Conservation (phyloP, 163 green algal genomes). For the Picocystis sp. region DNA sequence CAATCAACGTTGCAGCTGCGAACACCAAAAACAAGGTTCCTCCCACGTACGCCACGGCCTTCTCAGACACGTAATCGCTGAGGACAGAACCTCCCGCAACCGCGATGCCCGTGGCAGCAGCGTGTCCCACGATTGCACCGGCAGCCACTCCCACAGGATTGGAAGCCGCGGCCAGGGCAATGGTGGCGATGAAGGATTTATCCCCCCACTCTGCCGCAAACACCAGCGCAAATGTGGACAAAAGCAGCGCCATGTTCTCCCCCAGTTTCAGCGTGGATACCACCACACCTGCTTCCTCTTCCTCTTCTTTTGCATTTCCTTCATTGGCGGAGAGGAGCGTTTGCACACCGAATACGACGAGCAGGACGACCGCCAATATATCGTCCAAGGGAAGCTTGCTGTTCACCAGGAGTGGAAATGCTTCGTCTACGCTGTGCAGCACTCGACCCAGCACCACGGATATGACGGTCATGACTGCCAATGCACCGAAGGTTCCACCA, state of each 20-base stretch:
- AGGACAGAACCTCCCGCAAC: constrained; percentile 45
- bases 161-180: constrained; percentile 77
- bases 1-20: constrained; percentile 52
- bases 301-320: constrained; percentile 1
- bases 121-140: constrained; percentile 60
- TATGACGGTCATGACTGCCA: constrained; percentile 86
- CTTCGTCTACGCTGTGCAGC: constrained; percentile 64
- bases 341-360: constrained; percentile 71
- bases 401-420: constrained; percentile 15
- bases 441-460: constrained; percentile 48
- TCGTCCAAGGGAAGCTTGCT: constrained; percentile 59
- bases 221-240: constrained; percentile 81
- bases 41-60: constrained; percentile 62
- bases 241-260: constrained; percentile 23
- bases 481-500: constrained; percentile 68
- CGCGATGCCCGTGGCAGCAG: constrained; percentile 58
- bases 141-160: constrained; percentile 21
- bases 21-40: constrained; percentile 80
- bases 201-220: constrained; percentile 97
- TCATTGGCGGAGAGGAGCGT: constrained; percentile 34
- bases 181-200: constrained; percentile 95
- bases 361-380: constrained; percentile 48
- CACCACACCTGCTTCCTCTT: background rate
- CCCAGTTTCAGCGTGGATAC: background rate
- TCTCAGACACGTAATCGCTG: constrained; percentile 49